phyloP scores from a whole-genome alignment of 306 rosid genomes.

The Boehmeria nivea region DNA sequence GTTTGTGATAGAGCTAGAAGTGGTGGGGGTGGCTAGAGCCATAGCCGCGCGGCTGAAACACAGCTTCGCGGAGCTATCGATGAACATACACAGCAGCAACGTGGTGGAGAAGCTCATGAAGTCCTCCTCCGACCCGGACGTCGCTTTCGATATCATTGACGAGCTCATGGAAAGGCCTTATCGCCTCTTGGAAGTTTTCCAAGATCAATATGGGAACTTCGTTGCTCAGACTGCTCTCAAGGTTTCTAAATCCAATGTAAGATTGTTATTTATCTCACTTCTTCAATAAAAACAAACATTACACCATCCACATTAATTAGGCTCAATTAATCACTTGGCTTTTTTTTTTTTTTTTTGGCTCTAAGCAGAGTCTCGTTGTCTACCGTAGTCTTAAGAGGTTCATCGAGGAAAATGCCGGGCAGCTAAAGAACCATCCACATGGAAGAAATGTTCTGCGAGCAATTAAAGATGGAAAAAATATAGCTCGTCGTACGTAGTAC shows the following conservation, averaged over 20 bases:
- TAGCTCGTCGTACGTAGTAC: no score
- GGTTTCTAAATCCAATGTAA: constrained; percentile 23
- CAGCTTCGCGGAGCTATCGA: background rate
- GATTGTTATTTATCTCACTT: background rate
- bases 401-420: background rate
- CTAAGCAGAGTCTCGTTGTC: background rate
- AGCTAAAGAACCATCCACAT: background rate
- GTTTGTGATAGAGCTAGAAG: constrained; percentile 1
- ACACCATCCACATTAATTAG: no score
- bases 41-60: background rate
- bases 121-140: background rate
- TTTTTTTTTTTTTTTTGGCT: background rate
- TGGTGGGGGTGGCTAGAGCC: background rate
- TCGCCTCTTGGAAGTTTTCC: background rate
- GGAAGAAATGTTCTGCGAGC: background rate
- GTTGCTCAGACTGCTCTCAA: constrained; percentile 39
- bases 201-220: constrained; percentile 15
- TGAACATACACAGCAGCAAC: background rate
- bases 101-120: background rate
- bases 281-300: background rate
- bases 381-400: background rate
- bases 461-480: no score
- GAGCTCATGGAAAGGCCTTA: background rate
- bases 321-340: no score
- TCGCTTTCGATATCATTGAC: background rate